Evolutionary conservation across 179 eudicot genomes (phyloP).

Genomic region (Heliamphora pulchella): DNA sequence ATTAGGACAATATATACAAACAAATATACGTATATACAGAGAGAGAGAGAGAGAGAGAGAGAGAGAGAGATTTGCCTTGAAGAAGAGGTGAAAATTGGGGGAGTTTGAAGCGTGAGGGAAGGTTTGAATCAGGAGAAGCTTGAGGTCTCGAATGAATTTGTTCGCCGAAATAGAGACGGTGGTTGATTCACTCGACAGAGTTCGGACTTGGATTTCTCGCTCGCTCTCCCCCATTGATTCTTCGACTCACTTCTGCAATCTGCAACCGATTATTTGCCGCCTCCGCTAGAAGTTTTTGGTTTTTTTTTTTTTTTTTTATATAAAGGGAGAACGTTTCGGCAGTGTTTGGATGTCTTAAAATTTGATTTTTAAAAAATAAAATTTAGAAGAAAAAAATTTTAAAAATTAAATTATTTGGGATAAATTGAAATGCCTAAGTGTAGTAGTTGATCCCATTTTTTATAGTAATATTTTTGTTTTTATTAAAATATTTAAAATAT

Average conservation of each 20-base stretch:
- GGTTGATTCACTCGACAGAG: constrained; percentile 44
- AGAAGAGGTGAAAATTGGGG: constrained; percentile 51
- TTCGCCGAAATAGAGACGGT: constrained; percentile 25
- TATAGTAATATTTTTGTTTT: too few species aligned
- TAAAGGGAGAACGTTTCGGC: too few species aligned
- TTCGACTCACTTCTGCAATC: neutral
- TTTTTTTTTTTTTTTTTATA: too few species aligned
- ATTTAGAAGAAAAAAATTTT: too few species aligned
- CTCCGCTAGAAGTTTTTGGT: too few species aligned
- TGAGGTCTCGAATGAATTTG: constrained; percentile 39
- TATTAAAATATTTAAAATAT: too few species aligned
- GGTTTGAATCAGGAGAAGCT: constrained; percentile 29
- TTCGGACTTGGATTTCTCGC: constrained; percentile 40
- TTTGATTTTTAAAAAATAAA: too few species aligned
- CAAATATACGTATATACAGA: neutral
- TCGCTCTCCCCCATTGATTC: constrained; percentile 17
- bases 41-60: neutral
- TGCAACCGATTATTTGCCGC: neutral
- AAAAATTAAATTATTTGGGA: too few species aligned
- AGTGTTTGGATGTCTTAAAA: too few species aligned
- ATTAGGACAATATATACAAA: too few species aligned
- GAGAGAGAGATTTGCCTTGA: constrained; percentile 32
- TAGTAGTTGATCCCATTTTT: too few species aligned
- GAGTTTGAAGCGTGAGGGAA: constrained; percentile 42
- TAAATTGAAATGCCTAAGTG: too few species aligned